Evolutionary conservation across 169 alveolate genomes (phyloP).

Genomic region (Sarcocystis neurona): DNA sequence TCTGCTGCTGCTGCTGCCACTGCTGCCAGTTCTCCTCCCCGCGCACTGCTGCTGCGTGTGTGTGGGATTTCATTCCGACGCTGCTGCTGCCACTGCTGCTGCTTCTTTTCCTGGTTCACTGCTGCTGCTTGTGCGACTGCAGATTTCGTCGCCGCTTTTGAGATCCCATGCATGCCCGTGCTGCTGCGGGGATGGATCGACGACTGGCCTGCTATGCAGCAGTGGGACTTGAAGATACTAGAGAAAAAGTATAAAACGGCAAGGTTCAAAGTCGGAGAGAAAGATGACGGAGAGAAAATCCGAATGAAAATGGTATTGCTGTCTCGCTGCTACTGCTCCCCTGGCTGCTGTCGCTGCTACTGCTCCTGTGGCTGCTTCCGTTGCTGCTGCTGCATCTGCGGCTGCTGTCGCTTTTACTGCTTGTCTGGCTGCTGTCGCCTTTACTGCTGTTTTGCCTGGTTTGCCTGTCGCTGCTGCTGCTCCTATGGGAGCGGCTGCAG

Average conservation of each 20-base stretch:
- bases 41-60: not conserved
- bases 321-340: not conserved
- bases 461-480: not conserved
- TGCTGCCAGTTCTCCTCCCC: not conserved
- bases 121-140: too few relatives aligned
- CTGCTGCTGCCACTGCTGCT: not conserved
- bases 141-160: slow-evolving; percentile 29
- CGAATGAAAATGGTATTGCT: slow-evolving; percentile 32
- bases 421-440: not conserved
- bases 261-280: slow-evolving; percentile 57
- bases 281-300: slow-evolving; percentile 54
- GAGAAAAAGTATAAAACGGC: slow-evolving; percentile 16
- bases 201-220: slow-evolving; percentile 66
- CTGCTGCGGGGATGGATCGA: slow-evolving; percentile 64
- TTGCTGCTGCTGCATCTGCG: not conserved
- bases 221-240: slow-evolving; percentile 19
- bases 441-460: not conserved
- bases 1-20: not conserved
- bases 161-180: slow-evolving; percentile 59
- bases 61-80: not conserved
- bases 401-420: not conserved
- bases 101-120: not conserved
- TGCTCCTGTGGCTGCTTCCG: not conserved
- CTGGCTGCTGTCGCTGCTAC: not conserved
- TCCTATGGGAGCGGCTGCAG: not conserved